Evolutionary conservation across 1,284 basidiomycete species (phyloP).

Genomic region (Sanghuangporus weigelae): DNA sequence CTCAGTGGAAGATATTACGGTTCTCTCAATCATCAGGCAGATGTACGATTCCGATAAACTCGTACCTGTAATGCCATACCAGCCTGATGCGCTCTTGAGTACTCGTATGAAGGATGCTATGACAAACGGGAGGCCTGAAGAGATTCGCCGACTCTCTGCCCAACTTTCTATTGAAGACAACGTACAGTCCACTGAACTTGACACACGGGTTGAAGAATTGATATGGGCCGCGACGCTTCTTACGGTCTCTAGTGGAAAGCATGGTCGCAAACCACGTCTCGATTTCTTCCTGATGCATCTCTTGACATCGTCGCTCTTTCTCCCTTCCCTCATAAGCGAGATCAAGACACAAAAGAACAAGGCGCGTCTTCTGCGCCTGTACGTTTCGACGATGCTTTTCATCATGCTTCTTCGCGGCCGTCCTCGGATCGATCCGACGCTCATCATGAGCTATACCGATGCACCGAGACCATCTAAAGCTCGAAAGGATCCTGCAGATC

Average conservation of each 20-base stretch:
- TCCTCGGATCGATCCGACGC: constrained; percentile 49
- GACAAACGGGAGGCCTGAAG: constrained; percentile 37
- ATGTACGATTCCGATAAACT: constrained; percentile 50
- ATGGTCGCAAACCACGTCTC: constrained; percentile 45
- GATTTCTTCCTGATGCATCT: constrained; percentile 76
- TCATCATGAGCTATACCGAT: constrained; percentile 49
- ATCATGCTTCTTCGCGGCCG: constrained; percentile 48
- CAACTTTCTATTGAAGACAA: constrained; percentile 42
- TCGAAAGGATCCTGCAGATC: constrained; percentile 28
- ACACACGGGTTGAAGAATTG: constrained; percentile 46
- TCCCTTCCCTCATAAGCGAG: constrained; percentile 41
- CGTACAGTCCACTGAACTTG: constrained; percentile 34
- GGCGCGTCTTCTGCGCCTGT: constrained; percentile 43
- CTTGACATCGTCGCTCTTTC: constrained; percentile 47
- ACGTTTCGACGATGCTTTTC: constrained; percentile 40
- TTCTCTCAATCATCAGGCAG: constrained; percentile 47
- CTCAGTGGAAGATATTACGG: constrained; percentile 29
- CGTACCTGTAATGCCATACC: constrained; percentile 49
- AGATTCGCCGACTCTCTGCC: constrained; percentile 43
- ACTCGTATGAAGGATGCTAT: constrained; percentile 34
- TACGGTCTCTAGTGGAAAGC: constrained; percentile 45
- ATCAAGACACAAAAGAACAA: constrained; percentile 36
- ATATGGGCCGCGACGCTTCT: constrained; percentile 49
- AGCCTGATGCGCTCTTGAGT: constrained; percentile 37
- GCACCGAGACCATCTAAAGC: constrained; percentile 36